phyloP scores from a whole-genome alignment of 1,139 yeast genomes.

The Scheffersomyces parashehatae region DNA sequence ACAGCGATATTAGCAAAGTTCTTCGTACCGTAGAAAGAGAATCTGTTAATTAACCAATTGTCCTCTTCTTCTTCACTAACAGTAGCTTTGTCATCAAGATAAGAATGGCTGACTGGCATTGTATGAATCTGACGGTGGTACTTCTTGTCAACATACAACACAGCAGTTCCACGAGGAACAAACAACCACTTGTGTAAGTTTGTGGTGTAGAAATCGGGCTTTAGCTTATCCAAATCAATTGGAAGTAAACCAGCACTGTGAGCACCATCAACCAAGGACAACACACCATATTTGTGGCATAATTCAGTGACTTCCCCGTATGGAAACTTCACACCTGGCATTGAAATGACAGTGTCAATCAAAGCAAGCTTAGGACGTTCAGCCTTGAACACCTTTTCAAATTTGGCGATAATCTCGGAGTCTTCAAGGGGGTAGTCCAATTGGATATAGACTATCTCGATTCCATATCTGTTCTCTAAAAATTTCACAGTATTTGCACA shows the following conservation, averaged over 20 bases:
- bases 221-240: slow-evolving; percentile 40
- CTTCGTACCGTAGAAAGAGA: slow-evolving; percentile 39
- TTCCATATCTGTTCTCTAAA: slow-evolving; percentile 40
- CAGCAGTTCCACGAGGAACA: slow-evolving; percentile 60
- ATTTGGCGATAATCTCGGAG: slow-evolving; percentile 44
- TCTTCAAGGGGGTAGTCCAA: slow-evolving; percentile 53
- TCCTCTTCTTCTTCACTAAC: slow-evolving; percentile 22
- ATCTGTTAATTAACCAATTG: slow-evolving; percentile 39
- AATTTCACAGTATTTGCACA: slow-evolving; percentile 56
- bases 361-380: slow-evolving; percentile 39
- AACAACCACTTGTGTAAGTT: slow-evolving; percentile 74
- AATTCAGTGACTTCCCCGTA: slow-evolving; percentile 48
- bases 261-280: slow-evolving; percentile 72
- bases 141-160: slow-evolving; percentile 56
- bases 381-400: slow-evolving; percentile 29
- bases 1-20: slow-evolving; percentile 27
- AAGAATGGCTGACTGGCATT: slow-evolving; percentile 56
- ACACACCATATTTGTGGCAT: slow-evolving; percentile 47
- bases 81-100: slow-evolving; percentile 24
- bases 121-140: slow-evolving; percentile 57
- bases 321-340: slow-evolving; percentile 66
- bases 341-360: slow-evolving; percentile 63
- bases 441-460: slow-evolving; percentile 46
- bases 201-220: slow-evolving; percentile 64
- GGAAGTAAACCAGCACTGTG: slow-evolving; percentile 64